Evolutionary conservation across 495 filamentous ascomycete genomes (phyloP), one percentile per base, ranked within the genome.

Genomic region (Choiromyces venosus): DNA sequence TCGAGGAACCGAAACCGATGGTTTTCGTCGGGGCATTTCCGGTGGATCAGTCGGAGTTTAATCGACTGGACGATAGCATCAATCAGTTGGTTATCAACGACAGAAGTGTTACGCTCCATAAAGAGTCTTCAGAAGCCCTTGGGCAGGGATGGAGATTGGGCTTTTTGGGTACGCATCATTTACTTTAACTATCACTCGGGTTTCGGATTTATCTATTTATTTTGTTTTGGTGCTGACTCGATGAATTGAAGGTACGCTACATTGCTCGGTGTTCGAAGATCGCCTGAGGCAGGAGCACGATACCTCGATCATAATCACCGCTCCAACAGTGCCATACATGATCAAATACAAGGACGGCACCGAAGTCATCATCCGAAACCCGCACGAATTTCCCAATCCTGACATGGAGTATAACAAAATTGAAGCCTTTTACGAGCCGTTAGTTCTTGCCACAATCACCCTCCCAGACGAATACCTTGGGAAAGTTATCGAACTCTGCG

Each of bases 1-100:
- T 99, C 74, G 95, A 97, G 83, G 96, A 99, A 80, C 95, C 95
- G 9, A 96, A 99, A 82, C 90, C 94, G 3, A 99, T 99, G 95
- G 95, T 81, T 14, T 99, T 98, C 80, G 95, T 99, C 16, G 93
- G 94, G 7, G 95, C 96, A 0, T 99, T 96, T 76, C 95, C 95
- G 1, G 90, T 92, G 0, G 94, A 99, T 82, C 93, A 96, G 73
- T 85, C 89, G 80, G 91, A 95, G 82, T 94, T 96, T 79, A 87
- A 86, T 73, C 92, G 94, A 80, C 84, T 99, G 16, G 93, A 96
- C 75, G 95, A 99, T 81, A 96, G 93, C 79, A 96, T 99, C 80
- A 91, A 93, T 68, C 95, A 98, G 81, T 86, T 97, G 37, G 89
- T 94, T 25, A 87, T 98, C 72, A 99, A 99, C 81, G 95, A 99